These are phyloP conservation scores for Imleria badia DNA, from an alignment of 768 basidiomycete genomes.

Conservation along the genomic window DNA sequence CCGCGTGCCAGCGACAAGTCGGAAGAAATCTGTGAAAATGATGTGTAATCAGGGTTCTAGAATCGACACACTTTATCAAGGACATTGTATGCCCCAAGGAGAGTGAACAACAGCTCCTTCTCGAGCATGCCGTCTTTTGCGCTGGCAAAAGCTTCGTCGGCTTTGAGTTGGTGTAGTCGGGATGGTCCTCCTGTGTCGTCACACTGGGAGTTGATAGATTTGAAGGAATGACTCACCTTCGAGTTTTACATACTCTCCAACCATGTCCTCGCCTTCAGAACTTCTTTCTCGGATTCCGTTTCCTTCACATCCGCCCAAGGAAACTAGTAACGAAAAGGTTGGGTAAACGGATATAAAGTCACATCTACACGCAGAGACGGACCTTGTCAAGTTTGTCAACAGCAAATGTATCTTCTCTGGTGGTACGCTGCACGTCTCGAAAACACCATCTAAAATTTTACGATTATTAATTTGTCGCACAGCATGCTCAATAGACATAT, in stretches of 20 bases:
- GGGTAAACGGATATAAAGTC: neutral
- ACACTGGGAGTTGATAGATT: neutral
- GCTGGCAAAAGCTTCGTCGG: conserved; percentile 60
- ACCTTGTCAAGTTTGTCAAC: conserved; percentile 99
- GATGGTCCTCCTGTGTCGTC: conserved; percentile 63
- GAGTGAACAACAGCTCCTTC: conserved; percentile 81
- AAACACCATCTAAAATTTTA: conserved; percentile 95
- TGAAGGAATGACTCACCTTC: conserved; percentile 61
- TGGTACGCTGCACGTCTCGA: conserved; percentile 94
- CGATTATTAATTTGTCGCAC: conserved; percentile 81
- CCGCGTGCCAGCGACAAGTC: conserved; percentile 97
- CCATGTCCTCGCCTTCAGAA: conserved; percentile 79
- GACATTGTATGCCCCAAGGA: conserved; percentile 78
- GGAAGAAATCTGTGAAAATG: conserved; percentile 60
- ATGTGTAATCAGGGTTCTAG: neutral
- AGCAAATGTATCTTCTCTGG: conserved; percentile 76
- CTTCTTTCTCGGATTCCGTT: conserved; percentile 94
- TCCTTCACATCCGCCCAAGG: conserved; percentile 91
- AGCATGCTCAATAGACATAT: neutral
- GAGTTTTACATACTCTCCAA: conserved; percentile 94
- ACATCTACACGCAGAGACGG: conserved; percentile 6
- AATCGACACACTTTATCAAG: conserved; percentile 59
- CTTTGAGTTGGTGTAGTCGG: conserved; percentile 67
- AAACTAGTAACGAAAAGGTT: conserved; percentile 41
- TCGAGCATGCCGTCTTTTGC: conserved; percentile 85